Percentiles rank a stretch among this genome's conserved stretches.
These are phyloP conservation scores for Raphanus sativus DNA, from an alignment of 345 rosid genomes.

Conservation along the genomic window DNA sequence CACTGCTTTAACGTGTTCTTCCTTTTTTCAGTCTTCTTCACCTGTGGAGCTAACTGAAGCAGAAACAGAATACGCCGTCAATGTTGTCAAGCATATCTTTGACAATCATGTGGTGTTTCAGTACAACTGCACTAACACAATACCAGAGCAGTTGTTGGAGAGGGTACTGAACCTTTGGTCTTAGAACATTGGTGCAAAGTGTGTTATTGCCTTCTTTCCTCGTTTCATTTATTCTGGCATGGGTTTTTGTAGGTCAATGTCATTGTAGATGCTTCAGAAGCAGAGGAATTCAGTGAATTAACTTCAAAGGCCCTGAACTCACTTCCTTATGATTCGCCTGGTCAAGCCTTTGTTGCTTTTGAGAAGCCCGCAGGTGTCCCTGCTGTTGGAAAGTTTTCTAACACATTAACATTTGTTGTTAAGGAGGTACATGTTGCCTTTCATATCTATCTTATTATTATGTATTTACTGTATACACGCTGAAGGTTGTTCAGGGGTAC, in stretches of 20 bases:
- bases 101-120: constrained; percentile 88
- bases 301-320: constrained; percentile 70
- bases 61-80: constrained; percentile 94
- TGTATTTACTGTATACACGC: not conserved
- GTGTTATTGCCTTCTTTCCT: constrained; percentile 16
- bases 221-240: constrained; percentile 28
- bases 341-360: constrained; percentile 85
- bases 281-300: constrained; percentile 75
- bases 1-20: constrained; percentile 26
- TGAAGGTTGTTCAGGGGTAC: not conserved
- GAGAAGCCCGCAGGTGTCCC: constrained; percentile 84
- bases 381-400: constrained; percentile 86
- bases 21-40: constrained; percentile 63
- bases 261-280: constrained; percentile 85
- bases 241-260: constrained; percentile 64
- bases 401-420: constrained; percentile 76
- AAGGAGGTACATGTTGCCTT: constrained; percentile 65
- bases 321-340: constrained; percentile 92
- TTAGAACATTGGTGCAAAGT: constrained; percentile 4
- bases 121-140: constrained; percentile 95
- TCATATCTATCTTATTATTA: not conserved
- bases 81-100: constrained; percentile 89
- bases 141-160: constrained; percentile 92
- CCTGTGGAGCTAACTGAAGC: constrained; percentile 97
- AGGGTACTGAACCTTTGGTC: constrained; percentile 50